Conservation (phyloP, 169 alveolate genomes). For the Plasmodium inui region DNA sequence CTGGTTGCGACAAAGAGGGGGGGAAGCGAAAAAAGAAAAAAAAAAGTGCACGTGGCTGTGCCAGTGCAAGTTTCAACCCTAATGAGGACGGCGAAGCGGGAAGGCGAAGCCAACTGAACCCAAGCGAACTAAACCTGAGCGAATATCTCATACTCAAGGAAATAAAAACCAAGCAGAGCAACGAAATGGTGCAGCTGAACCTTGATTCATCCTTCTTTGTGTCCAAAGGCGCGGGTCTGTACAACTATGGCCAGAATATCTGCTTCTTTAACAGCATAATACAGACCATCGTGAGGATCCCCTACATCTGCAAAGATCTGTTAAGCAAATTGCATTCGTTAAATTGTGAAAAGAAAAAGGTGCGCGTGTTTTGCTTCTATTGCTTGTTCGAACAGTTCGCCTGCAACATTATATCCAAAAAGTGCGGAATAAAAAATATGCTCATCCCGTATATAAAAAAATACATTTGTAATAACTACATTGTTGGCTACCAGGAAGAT, state of each 20-base stretch:
- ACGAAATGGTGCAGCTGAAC: slow-evolving; percentile 40
- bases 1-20: neutral
- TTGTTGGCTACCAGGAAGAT: slow-evolving; percentile 83
- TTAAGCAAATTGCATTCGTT: slow-evolving; percentile 75
- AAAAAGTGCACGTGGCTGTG: neutral
- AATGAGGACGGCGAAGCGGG: neutral
- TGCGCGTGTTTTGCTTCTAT: slow-evolving; percentile 77
- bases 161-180: slow-evolving; percentile 45
- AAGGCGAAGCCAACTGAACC: neutral
- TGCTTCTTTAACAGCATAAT: slow-evolving; percentile 83
- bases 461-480: slow-evolving; percentile 78
- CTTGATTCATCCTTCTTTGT: slow-evolving; percentile 41
- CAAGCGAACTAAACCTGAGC: neutral
- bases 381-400: slow-evolving; percentile 81
- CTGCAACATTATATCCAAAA: slow-evolving; percentile 52
- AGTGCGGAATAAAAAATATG: slow-evolving; percentile 76
- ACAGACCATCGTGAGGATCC: slow-evolving; percentile 82
- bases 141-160: slow-evolving; percentile 53
- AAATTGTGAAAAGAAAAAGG: slow-evolving; percentile 75
- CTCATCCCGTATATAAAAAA: slow-evolving; percentile 77
- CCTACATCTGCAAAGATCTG: slow-evolving; percentile 80
- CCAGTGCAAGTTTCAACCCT: neutral
- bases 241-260: slow-evolving; percentile 84
- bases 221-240: slow-evolving; percentile 82
- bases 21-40: neutral